Base-by-base conservation (phyloP, 495 filamentous ascomycete species). In the Evernia prunastri region DNA sequence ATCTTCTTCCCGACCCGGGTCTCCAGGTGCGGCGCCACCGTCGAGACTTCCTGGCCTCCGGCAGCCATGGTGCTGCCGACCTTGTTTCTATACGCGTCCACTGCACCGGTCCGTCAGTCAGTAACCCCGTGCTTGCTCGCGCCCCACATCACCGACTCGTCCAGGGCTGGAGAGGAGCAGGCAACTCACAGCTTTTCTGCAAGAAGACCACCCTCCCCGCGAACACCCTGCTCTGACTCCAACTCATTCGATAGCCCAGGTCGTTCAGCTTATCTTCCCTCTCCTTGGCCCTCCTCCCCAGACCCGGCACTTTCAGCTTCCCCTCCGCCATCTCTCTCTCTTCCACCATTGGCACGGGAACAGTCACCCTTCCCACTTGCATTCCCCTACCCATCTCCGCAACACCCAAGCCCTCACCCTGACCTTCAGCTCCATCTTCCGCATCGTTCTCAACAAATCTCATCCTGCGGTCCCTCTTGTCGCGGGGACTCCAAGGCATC, bases 81-180 rank as follows among this genome's bases (percentile, higher is more conserved):
- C 78, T 97, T 98, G 71, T 91, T 95, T 40, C 94, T 84, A 73
- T 97, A 97, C 61, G 87, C 89, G 69, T 98, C 94, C 73, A 98
- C 93, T 97, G 69, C 64, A 49, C n/a, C 45, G 1, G n/a, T 25
- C 17, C 25, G 5, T 39, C 6, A 49, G 5, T 39, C 6, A 49
- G 57, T 63, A 36, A 39, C 12, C 35, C 25, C 20, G 17, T 40
- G 56, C 25, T 40, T 40, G 56, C 56, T 39, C 35, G 13, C 17
- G 33, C 10, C 51, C 27, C 51, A 13, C 2, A 27, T 18, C 12
- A 17, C 18, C 10, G 13, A 12, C 5, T 39, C 13, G 9, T 49
- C 10, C 31, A 35, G 20, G n/a, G 58, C 23, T 6, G 35, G 42
- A 45, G 7, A 45, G 58, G 57, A 68, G 56, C 1, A 27, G 43